Evolutionary conservation across 768 basidiomycete species (phyloP).

Genomic region (Pleurotus tuoliensis): DNA sequence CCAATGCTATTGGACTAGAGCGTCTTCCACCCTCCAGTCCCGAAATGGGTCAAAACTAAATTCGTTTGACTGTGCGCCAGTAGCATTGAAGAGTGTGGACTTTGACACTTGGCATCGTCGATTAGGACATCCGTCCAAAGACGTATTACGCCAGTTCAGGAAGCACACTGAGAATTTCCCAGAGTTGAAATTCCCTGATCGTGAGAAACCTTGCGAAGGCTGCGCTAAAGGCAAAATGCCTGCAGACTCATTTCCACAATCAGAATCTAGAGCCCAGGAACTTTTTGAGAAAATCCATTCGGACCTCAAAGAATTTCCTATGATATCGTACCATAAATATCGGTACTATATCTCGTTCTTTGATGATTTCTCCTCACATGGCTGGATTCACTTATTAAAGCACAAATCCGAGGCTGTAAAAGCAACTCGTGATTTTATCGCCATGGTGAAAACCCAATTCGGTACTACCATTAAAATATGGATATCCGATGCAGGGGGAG

Average conservation of each 20-base stretch:
- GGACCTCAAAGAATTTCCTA: too few species aligned
- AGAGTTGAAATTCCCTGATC: neutral
- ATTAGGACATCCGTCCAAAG: slow-evolving; percentile 1
- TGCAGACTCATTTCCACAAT: neutral
- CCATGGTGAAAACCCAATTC: slow-evolving; percentile 9
- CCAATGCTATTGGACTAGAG: neutral
- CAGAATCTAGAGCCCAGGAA: neutral
- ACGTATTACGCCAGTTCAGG: neutral
- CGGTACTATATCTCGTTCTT: neutral
- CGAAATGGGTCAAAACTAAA: neutral
- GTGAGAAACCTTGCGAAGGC: slow-evolving; percentile 4
- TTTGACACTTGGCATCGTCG: neutral
- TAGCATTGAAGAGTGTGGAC: neutral
- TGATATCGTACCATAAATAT: slow-evolving; percentile 3
- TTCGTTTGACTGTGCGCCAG: too few species aligned
- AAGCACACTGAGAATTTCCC: neutral
- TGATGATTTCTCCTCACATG: neutral
- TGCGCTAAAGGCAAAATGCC: slow-evolving; percentile 8
- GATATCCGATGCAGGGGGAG: slow-evolving; percentile 11
- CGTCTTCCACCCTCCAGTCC: neutral
- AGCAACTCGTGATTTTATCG: slow-evolving; percentile 2
- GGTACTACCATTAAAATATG: slow-evolving; percentile 8
- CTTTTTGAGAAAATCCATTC: slow-evolving; percentile 3
- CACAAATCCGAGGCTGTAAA: slow-evolving; percentile 8
- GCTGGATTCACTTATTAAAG: slow-evolving; percentile 8